phyloP scores from a whole-genome alignment of 306 rosid species.

The Vicia sativa region DNA sequence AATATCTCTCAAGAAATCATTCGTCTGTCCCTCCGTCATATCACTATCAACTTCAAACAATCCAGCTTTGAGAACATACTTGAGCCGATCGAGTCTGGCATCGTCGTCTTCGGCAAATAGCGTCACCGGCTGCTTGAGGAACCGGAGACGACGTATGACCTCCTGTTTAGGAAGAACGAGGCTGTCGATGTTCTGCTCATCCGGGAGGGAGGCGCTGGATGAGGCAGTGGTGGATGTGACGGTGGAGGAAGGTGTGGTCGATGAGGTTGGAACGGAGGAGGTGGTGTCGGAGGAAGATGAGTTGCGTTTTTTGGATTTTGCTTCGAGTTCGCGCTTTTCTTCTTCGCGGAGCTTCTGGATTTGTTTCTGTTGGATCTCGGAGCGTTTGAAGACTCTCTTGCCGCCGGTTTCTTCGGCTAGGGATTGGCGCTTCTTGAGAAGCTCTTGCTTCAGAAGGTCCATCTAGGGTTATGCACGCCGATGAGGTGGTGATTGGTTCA shows the following conservation, averaged over 20 bases:
- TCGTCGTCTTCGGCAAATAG: conserved; percentile 94
- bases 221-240: conserved; percentile 34
- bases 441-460: conserved; percentile 87
- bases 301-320: conserved; percentile 68
- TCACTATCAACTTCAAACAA: conserved; percentile 91
- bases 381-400: conserved; percentile 81
- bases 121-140: conserved; percentile 88
- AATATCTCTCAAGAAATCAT: conserved; percentile 88
- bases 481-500: background rate
- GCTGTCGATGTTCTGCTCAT: conserved; percentile 78
- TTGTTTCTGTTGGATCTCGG: conserved; percentile 82
- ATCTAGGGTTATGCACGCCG: conserved; percentile 47
- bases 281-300: conserved; percentile 42
- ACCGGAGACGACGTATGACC: conserved; percentile 87
- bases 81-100: conserved; percentile 80
- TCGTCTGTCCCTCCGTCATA: conserved; percentile 97
- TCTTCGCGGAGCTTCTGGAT: conserved; percentile 89
- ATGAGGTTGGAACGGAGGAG: conserved; percentile 39
- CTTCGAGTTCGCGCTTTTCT: conserved; percentile 89
- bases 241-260: conserved; percentile 40
- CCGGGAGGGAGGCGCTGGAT: conserved; percentile 55
- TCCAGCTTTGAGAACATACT: conserved; percentile 81
- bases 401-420: conserved; percentile 82
- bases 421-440: conserved; percentile 75
- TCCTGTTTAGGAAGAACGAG: conserved; percentile 84